These are phyloP conservation scores for Collybia sordida DNA, from an alignment of 768 basidiomycete genomes.

Conservation along the genomic window DNA sequence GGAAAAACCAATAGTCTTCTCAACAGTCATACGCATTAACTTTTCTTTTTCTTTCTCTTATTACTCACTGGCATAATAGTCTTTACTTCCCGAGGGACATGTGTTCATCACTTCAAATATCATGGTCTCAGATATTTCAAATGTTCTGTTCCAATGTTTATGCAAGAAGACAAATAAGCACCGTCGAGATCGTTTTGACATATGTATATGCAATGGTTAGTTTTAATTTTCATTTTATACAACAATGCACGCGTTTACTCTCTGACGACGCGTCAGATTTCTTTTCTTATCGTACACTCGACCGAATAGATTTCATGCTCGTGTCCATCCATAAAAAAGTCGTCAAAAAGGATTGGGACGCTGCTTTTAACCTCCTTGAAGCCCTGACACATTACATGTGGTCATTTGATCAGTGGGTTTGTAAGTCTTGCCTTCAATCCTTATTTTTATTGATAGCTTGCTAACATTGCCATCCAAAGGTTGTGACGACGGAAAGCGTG, in stretches of 20 bases:
- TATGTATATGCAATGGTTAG: slow-evolving; percentile 34
- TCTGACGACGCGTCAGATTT: slow-evolving; percentile 21
- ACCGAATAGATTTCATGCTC: slow-evolving; percentile 31
- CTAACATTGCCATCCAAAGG: slow-evolving; percentile 18
- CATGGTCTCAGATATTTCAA: neutral
- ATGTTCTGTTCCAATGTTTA: slow-evolving; percentile 24
- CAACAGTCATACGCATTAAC: too few relatives aligned
- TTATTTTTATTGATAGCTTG: neutral
- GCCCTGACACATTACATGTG: slow-evolving; percentile 29
- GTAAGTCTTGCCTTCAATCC: slow-evolving; percentile 17
- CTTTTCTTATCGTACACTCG: slow-evolving; percentile 28
- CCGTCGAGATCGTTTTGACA: slow-evolving; percentile 28
- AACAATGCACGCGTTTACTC: neutral
- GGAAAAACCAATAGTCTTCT: too few relatives aligned
- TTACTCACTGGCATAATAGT: too few relatives aligned
- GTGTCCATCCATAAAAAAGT: slow-evolving; percentile 26
- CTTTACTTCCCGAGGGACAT: too few relatives aligned
- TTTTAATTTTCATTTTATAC: neutral
- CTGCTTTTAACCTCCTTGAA: slow-evolving; percentile 30
- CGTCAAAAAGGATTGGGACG: slow-evolving; percentile 27
- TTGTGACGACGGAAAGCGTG: slow-evolving; percentile 29
- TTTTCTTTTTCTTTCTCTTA: too few relatives aligned
- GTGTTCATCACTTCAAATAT: too few relatives aligned
- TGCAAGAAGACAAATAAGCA: slow-evolving; percentile 27
- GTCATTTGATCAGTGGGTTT: slow-evolving; percentile 26